Conservation (phyloP, 306 rosid genomes). For the Geum urbanum region DNA sequence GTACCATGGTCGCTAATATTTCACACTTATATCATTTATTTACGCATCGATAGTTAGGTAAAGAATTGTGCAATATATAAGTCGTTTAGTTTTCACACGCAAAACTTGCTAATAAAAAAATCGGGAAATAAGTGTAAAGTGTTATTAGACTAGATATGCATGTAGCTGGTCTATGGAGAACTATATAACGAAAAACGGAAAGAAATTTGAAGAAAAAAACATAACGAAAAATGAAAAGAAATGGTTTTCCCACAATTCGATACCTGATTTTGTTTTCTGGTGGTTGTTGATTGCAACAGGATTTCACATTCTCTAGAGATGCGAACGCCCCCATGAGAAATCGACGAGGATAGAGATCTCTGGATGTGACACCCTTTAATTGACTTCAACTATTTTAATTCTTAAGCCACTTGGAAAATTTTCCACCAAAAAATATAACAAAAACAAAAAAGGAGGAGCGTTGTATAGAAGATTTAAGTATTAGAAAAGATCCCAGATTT, state of each 20-base stretch:
- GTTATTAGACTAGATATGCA: background rate
- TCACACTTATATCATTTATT: too few relatives aligned
- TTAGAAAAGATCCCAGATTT: constrained; percentile 54
- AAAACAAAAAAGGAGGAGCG: background rate
- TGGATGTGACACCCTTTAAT: constrained; percentile 66
- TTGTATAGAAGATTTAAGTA: background rate
- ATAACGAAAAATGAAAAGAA: background rate
- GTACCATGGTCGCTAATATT: too few relatives aligned
- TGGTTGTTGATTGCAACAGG: constrained; percentile 50
- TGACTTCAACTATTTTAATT: constrained; percentile 34
- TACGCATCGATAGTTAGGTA: too few relatives aligned
- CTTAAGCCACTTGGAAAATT: constrained; percentile 40
- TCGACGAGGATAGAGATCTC: constrained; percentile 60
- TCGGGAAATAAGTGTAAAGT: background rate
- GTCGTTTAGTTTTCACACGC: too few relatives aligned
- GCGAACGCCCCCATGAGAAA: constrained; percentile 57
- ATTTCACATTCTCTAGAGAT: constrained; percentile 39
- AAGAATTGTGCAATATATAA: too few relatives aligned
- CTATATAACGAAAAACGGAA: background rate
- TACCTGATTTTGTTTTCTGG: constrained; percentile 13
- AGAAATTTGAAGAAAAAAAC: background rate
- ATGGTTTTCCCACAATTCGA: constrained; percentile 23
- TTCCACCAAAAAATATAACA: constrained; percentile 12
- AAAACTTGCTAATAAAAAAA: too few relatives aligned
- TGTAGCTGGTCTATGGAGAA: background rate